Evolutionary conservation across 2,329 filamentous ascomycete genomes (phyloP), one percentile per base, ranked within the genome.

Genomic region (Claviceps pazoutovae): DNA sequence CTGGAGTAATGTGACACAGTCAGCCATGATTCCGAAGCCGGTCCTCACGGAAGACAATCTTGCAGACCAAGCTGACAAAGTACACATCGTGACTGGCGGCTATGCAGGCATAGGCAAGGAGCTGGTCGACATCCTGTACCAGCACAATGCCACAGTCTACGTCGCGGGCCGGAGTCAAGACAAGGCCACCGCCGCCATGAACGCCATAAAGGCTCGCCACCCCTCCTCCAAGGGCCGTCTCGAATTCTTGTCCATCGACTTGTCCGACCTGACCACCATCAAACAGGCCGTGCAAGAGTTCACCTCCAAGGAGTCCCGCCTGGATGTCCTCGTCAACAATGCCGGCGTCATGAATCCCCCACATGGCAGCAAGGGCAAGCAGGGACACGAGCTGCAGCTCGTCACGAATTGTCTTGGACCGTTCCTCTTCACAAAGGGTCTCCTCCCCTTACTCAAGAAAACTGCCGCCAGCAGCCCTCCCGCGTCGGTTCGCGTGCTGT

Each of bases 131-230:
- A 70, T 82, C 3, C 67, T 83, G 11, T 82, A 81, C 61, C 61
- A 64, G 13, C 70, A 68, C 38, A 74, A 78, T 51, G 76, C 68
- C 38, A 77, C 66, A 1, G 72, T 82, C n/a, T 81, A 79, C 61
- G 61, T 79, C 26, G 75, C 75, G 4, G 71, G 71, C 2, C 74
- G 78, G 34, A 71, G 63, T 3, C 58, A 66, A 37, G 61, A 67
- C n/a, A 75, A 74, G 55, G 74, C 67, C 13, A 60, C 62, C 2
- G 54, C 60, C 0, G 74, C 74, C 41, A 74, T 81, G 46, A 59
- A 64, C 4, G 54, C 61, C 5, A 72, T 80, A 56, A 64, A 68
- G 52, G 51, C 61, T 26, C 55, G 60, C 3, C 53, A 61, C 14
- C 67, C 71, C 1, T 56, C 58, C 37, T 72, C 64, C 2, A 63